These are phyloP conservation scores for Agastache rugosa DNA, from an alignment of 257 asterid genomes.

Conservation along the genomic window DNA sequence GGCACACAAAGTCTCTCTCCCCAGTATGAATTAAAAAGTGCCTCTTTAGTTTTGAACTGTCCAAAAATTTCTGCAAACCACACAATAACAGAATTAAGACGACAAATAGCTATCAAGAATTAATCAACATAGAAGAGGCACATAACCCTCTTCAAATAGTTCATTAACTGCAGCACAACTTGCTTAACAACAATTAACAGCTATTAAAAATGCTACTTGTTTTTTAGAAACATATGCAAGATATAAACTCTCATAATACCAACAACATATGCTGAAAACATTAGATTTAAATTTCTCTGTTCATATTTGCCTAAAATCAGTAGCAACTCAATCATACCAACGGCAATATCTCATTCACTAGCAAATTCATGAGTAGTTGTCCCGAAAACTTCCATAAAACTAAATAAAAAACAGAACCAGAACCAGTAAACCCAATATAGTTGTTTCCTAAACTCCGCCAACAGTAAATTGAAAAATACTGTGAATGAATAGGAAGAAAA, in stretches of 20 bases:
- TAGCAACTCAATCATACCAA: not conserved
- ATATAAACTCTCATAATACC: not conserved
- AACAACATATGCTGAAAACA: conserved; percentile 1
- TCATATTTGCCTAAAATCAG: not conserved
- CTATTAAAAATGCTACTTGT: not conserved
- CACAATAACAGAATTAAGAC: conserved; percentile 29
- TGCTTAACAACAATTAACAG: not conserved
- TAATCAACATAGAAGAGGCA: conserved; percentile 14
- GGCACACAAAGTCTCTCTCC: conserved; percentile 94
- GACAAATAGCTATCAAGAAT: conserved; percentile 10
- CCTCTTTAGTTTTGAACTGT: conserved; percentile 95
- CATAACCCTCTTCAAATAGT: conserved; percentile 1
- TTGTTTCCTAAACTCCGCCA: not conserved
- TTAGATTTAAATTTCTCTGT: not conserved
- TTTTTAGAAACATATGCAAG: not conserved
- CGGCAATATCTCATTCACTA: not conserved
- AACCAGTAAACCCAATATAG: not conserved
- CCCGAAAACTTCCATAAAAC: not conserved
- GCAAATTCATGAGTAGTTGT: not conserved
- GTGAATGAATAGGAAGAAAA: not conserved
- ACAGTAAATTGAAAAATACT: not conserved
- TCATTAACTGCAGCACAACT: not conserved
- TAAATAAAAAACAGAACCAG: not conserved
- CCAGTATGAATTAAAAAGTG: conserved; percentile 98
- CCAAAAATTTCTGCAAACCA: conserved; percentile 93